Conservation (phyloP, 2,329 filamentous ascomycete species). For the Xylaria sp. region DNA sequence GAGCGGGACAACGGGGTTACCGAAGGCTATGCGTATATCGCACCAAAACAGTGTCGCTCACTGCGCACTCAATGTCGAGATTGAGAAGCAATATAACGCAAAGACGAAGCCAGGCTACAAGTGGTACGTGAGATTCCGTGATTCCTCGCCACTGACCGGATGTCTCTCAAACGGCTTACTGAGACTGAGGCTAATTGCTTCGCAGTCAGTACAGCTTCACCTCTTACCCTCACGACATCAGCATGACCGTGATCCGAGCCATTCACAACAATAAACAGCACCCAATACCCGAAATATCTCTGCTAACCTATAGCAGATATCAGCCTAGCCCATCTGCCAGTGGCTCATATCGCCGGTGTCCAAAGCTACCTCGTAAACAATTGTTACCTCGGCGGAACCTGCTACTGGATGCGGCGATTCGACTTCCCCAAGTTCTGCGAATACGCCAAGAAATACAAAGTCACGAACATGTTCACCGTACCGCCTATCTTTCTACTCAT, state of each 20-base stretch:
- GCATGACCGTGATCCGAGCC: not conserved
- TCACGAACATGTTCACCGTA: conserved; percentile 68
- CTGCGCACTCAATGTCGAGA: conserved; percentile 48
- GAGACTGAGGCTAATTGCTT: conserved; percentile 47
- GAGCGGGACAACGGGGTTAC: conserved; percentile 61
- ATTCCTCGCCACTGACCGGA: not conserved
- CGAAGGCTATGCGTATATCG: conserved; percentile 60
- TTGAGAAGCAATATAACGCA: conserved; percentile 47
- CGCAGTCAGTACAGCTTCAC: conserved; percentile 21
- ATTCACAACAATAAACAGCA: not conserved
- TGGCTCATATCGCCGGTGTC: conserved; percentile 60
- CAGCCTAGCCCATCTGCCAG: conserved; percentile 55
- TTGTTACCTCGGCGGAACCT: conserved; percentile 56
- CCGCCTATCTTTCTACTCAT: conserved; percentile 71
- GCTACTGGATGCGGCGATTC: conserved; percentile 73
- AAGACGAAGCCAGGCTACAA: conserved; percentile 44
- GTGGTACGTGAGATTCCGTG: conserved; percentile 31
- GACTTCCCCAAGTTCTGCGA: conserved; percentile 66
- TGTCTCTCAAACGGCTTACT: not conserved
- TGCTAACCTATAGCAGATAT: conserved; percentile 20
- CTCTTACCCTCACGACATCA: not conserved
- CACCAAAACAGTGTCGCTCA: conserved; percentile 58
- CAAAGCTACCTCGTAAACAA: conserved; percentile 57
- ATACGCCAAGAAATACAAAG: conserved; percentile 60
- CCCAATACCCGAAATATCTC: not conserved